These are phyloP conservation scores for Phytophthora fragariaefolia DNA, from an alignment of 352 stramenopile species.

Conservation along the genomic window DNA sequence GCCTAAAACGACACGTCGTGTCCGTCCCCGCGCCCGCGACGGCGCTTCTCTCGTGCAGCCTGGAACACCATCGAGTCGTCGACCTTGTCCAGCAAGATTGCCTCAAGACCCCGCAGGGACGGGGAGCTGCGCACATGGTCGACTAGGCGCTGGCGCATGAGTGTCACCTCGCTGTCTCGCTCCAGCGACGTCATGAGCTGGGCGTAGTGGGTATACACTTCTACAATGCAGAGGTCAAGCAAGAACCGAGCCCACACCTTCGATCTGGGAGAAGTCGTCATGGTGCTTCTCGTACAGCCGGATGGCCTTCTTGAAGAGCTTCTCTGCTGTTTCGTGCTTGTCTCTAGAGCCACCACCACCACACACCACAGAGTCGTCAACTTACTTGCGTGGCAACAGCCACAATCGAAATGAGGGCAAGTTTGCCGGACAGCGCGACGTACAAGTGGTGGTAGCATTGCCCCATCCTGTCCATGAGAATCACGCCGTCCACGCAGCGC, in stretches of 20 bases:
- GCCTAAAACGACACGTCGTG: conserved; percentile 1
- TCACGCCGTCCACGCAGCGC: conserved; percentile 3
- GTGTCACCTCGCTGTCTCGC: conserved; percentile 9
- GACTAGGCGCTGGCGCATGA: conserved; percentile 7
- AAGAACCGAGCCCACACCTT: neutral
- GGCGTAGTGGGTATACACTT: conserved; percentile 9
- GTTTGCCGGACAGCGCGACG: neutral
- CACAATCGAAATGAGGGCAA: neutral
- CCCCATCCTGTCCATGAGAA: conserved; percentile 14
- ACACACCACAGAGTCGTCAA: neutral
- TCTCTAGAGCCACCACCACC: neutral
- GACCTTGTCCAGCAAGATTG: conserved; percentile 2
- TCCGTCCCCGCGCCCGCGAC: neutral
- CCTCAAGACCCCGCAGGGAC: neutral
- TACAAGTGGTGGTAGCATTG: conserved; percentile 18
- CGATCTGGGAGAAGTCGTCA: neutral
- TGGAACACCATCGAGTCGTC: conserved; percentile 12
- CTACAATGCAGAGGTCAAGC: neutral
- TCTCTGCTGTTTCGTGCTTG: conserved; percentile 2
- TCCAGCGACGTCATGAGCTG: conserved; percentile 11
- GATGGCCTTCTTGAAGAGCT: conserved; percentile 15
- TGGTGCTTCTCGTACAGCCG: conserved; percentile 17
- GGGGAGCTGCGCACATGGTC: conserved; percentile 8
- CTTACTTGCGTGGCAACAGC: too few relatives aligned
- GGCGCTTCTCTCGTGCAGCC: conserved; percentile 1